These are phyloP conservation scores for Cordia subcordata DNA, from an alignment of 257 asterid species.

Conservation along the genomic window DNA sequence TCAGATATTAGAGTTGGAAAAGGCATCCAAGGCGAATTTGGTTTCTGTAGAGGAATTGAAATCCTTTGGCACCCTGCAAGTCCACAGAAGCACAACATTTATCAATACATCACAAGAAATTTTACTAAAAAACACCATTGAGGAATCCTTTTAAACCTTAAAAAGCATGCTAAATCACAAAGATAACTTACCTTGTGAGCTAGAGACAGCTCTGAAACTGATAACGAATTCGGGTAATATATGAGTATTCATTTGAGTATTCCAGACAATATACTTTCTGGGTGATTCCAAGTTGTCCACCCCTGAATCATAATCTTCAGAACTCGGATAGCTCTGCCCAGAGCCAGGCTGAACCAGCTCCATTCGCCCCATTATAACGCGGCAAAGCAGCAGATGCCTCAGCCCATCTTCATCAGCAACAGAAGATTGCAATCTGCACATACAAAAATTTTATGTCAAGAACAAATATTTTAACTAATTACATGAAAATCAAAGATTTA, in stretches of 20 bases:
- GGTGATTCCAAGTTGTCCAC: conserved; percentile 44
- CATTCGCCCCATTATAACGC: conserved; percentile 49
- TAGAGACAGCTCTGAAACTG: conserved; percentile 34
- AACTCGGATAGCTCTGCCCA: conserved; percentile 35
- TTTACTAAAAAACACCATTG: no score
- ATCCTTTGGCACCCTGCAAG: background rate
- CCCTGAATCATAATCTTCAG: conserved; percentile 51
- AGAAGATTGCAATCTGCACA: conserved; percentile 37
- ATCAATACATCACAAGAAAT: background rate
- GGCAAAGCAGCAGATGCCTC: conserved; percentile 48
- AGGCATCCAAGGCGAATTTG: conserved; percentile 36
- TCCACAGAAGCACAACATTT: background rate
- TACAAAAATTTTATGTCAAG: background rate
- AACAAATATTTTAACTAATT: background rate
- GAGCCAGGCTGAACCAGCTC: conserved; percentile 36
- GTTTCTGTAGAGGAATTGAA: conserved; percentile 5
- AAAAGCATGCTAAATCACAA: background rate
- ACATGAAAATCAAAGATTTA: background rate
- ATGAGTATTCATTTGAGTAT: conserved; percentile 48
- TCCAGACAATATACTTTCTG: conserved; percentile 46
- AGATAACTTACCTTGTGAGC: conserved; percentile 24
- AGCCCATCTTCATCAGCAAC: conserved; percentile 42
- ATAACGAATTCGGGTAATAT: conserved; percentile 54
- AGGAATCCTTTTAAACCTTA: no score
- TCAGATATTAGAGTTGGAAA: conserved; percentile 24